Evolutionary conservation across 352 stramenopile species (phyloP), one percentile per base, ranked within the genome.

Genomic region (Pythium brachiatum): DNA sequence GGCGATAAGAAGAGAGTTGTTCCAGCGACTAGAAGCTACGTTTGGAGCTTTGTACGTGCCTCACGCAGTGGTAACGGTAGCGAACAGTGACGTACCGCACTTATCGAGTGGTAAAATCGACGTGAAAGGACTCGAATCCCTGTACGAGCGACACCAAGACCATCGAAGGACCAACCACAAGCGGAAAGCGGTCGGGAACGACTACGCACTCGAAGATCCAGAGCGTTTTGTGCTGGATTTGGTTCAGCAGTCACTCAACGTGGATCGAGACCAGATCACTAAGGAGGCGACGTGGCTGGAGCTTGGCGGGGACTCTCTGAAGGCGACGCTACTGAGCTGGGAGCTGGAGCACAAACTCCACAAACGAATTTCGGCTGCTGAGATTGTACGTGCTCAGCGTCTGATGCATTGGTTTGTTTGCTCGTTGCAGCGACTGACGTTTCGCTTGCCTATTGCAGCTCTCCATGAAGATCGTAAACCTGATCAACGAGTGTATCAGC

Each of bases 271-370:
- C 5, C n/a, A 4, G 2, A 26, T 34, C 13, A 46, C 8, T 15
- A 11, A 18, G 16, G 1, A 27, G 1, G 59, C 32, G n/a, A 76
- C 76, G 15, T 82, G 84, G 48, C 43, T 60, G n/a, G 66, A 81
- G 23, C 8, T 84, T 1, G 81, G 81, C 15, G 77, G 72, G n/a
- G 77, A 87, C 39, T 90, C 81, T 16, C 41, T 90, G 8, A 36
- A 80, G n/a, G 70, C 74, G 23, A 73, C 74, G n/a, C 52, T 88
- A 12, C 62, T 88, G 7, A 60, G 70, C 18, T 76, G 80, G 59
- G 71, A 87, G 32, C 23, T 85, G 11, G 48, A 73, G 16, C 47
- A 74, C 7, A 34, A 23, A 51, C 73, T 70, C 27, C 32, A 27
- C 2, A 60, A 46, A 6, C 12, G 60, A 5, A 66, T 74, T 23